Evolutionary conservation across 805 yeast species (phyloP), one percentile per base, ranked within the genome.

Genomic region (Saccharomycopsis sp.): DNA sequence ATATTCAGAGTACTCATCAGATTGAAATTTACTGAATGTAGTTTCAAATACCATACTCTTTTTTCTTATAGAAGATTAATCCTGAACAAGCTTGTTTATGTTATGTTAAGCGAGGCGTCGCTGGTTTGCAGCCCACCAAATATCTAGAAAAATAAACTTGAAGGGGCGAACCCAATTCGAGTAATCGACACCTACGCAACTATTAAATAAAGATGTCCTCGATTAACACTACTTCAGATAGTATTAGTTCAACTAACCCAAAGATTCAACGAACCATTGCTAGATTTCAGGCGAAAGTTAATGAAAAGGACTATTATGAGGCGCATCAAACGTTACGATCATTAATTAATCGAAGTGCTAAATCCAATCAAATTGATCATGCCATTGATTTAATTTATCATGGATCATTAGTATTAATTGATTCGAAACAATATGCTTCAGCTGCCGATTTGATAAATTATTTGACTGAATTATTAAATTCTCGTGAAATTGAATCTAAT

Each of bases 261-360:
- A 80, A 78, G 56, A 61, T 82, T 20, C 69, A 72, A 43, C 72
- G 74, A 54, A 81, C 87, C 1, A 61, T 82, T 37, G 76, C 71
- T 19, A 67, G 93, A 53, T 83, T 82, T 65, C 75, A 79, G 56
- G 72, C 56, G 21, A 80, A 84, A 55, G 81, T 90, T 51, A 75
- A 72, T 41, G 72, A 72, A 40, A 86, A 85, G 2, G 84, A 88
- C 44, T 87, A 72, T 65, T 90, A 90, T 60, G 98, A 93, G 60
- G 97, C 97, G 0, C 96, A 90, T 60, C 97, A 93, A 62, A 89
- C 96, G 0, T 71, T 93, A 41, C 71, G 96, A 57, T 87, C 97
- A 4, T 84, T 90, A 43, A 85, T 85, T 34, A 88, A 88, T 53
- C 72, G 98, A 58, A 83, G 85, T 57, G 81, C 84, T 35, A 77